These are phyloP conservation scores for Plantago ovata DNA, from an alignment of 257 asterid genomes.

Conservation along the genomic window DNA sequence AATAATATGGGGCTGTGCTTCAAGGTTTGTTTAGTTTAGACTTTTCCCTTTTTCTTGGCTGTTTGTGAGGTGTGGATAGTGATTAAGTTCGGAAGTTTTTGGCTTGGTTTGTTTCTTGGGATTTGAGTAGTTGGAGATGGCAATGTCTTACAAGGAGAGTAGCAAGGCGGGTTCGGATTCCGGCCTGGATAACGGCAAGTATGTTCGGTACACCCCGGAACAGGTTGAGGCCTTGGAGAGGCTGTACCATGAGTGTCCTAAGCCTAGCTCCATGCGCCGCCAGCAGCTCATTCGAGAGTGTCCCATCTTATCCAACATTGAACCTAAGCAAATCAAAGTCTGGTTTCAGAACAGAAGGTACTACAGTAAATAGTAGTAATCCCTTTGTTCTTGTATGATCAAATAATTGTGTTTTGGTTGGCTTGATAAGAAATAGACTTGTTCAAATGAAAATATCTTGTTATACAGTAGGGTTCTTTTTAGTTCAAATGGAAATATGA, in stretches of 20 bases:
- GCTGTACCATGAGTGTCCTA: slow-evolving; percentile 88
- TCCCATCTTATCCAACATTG: slow-evolving; percentile 75
- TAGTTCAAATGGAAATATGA: too few relatives aligned
- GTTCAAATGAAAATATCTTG: too few relatives aligned
- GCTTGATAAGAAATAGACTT: background rate
- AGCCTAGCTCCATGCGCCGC: slow-evolving; percentile 82
- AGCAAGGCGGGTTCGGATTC: slow-evolving; percentile 31
- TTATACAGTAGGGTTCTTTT: background rate
- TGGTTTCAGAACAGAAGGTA: slow-evolving; percentile 97
- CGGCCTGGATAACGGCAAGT: slow-evolving; percentile 66
- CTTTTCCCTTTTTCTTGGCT: too few relatives aligned
- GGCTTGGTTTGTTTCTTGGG: slow-evolving; percentile 1
- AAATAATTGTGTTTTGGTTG: background rate
- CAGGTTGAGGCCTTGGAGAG: slow-evolving; percentile 94
- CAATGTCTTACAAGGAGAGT: slow-evolving; percentile 72
- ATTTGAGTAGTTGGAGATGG: slow-evolving; percentile 34
- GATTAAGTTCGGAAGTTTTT: background rate
- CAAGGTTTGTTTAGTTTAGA: too few relatives aligned
- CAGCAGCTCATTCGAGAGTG: slow-evolving; percentile 89
- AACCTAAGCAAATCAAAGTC: slow-evolving; percentile 89
- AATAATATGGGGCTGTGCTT: background rate
- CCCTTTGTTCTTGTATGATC: too few relatives aligned
- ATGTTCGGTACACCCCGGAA: slow-evolving; percentile 83
- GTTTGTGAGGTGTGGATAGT: background rate
- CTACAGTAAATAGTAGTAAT: too few relatives aligned